phyloP scores from a whole-genome alignment of 2,329 filamentous ascomycete genomes.

The Penicillium sp. region DNA sequence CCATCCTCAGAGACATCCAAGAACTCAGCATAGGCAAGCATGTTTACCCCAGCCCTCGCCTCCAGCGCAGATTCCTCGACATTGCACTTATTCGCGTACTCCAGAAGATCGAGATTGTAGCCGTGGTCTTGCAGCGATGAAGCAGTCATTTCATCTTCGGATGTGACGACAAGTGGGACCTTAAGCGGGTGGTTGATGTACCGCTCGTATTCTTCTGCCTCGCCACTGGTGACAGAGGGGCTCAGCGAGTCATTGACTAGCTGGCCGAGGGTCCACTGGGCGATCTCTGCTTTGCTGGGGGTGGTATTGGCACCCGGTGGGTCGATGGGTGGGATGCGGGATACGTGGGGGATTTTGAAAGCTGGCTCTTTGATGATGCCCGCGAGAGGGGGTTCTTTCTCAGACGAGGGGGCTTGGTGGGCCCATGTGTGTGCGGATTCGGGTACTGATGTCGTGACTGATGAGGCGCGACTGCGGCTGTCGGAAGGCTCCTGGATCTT shows the following conservation, averaged over 20 bases:
- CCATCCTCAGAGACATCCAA: conserved; percentile 76
- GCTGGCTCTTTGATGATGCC: conserved; percentile 58
- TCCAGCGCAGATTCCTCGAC: conserved; percentile 53
- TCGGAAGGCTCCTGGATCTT: conserved; percentile 63
- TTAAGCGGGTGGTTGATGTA: conserved; percentile 89
- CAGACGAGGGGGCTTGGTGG: conserved; percentile 31
- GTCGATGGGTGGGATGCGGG: conserved; percentile 21
- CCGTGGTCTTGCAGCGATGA: conserved; percentile 34
- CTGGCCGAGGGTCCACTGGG: conserved; percentile 85
- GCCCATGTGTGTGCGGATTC: conserved; percentile 28
- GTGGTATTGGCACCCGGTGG: conserved; percentile 54
- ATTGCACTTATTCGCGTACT: conserved; percentile 71
- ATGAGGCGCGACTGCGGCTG: conserved; percentile 37
- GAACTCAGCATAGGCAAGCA: conserved; percentile 72
- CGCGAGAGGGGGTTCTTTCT: conserved; percentile 31
- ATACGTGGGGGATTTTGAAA: conserved; percentile 25
- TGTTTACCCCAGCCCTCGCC: conserved; percentile 58
- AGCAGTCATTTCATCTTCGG: conserved; percentile 38
- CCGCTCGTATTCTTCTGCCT: conserved; percentile 80
- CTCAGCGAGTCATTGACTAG: conserved; percentile 83
- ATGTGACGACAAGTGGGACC: conserved; percentile 64
- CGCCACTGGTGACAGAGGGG: conserved; percentile 71
- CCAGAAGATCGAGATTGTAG: conserved; percentile 66
- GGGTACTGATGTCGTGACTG: conserved; percentile 28
- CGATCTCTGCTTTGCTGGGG: conserved; percentile 72